These are phyloP conservation scores for Inga leiocalycina DNA, from an alignment of 306 rosid genomes.

Conservation along the genomic window DNA sequence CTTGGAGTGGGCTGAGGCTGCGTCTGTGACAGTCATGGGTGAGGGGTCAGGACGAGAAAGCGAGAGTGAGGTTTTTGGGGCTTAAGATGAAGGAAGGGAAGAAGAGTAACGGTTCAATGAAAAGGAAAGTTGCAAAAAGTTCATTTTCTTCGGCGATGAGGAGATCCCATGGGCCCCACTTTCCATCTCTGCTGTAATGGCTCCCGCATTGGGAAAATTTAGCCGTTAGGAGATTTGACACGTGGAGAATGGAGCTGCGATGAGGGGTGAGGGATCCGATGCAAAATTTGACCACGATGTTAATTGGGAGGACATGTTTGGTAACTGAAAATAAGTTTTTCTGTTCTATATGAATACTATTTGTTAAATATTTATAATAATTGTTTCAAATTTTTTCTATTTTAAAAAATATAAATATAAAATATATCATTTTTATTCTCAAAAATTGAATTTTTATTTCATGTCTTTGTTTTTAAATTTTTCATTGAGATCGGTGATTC, in stretches of 20 bases:
- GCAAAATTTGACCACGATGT: neutral
- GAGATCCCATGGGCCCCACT: slow-evolving; percentile 14
- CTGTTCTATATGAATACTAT: too few species aligned
- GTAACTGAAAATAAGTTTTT: neutral
- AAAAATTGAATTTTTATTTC: too few species aligned
- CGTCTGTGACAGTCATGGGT: slow-evolving; percentile 64
- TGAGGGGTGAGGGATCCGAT: slow-evolving; percentile 34
- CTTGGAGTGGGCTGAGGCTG: slow-evolving; percentile 61
- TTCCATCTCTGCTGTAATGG: neutral
- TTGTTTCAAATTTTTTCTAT: too few species aligned
- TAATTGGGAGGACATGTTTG: neutral
- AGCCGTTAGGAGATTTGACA: slow-evolving; percentile 44
- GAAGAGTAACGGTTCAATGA: slow-evolving; percentile 39
- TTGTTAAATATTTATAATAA: too few species aligned
- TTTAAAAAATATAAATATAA: too few species aligned
- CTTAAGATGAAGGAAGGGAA: neutral
- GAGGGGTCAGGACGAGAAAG: neutral
- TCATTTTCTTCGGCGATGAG: slow-evolving; percentile 11
- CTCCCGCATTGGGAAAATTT: neutral
- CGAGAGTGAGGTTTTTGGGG: slow-evolving; percentile 10
- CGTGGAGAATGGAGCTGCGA: neutral
- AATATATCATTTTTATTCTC: too few species aligned
- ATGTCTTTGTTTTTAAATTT: too few species aligned
- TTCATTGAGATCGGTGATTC: too few species aligned
- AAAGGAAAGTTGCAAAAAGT: neutral